phyloP scores from a whole-genome alignment of 108 stramenopile species.

The Poteriospumella lacustris region DNA sequence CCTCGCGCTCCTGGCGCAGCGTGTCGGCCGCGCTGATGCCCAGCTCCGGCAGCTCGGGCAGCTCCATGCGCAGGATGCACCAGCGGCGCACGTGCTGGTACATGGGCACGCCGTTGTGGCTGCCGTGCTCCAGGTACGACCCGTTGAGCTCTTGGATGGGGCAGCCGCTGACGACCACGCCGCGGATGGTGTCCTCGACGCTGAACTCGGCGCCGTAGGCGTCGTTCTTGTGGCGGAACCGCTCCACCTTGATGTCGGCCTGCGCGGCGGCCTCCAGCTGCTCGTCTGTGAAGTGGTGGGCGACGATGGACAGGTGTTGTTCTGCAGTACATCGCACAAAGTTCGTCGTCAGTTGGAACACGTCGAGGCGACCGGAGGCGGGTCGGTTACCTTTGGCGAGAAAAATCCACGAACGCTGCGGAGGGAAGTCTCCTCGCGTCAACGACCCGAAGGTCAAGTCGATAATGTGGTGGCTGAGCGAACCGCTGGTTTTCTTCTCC shows the following conservation, averaged over 20 bases:
- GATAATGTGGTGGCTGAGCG: not conserved
- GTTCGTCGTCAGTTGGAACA: no score
- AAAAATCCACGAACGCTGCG: not conserved
- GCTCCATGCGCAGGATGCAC: not conserved
- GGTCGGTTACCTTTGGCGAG: not conserved
- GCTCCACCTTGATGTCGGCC: no score
- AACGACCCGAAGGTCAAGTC: not conserved
- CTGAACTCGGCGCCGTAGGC: no score
- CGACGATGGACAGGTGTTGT: no score
- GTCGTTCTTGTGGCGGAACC: no score
- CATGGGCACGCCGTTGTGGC: not conserved
- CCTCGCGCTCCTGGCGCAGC: no score
- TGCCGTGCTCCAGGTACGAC: not conserved
- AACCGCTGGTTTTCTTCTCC: no score
- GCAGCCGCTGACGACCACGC: not conserved
- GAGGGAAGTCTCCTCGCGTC: not conserved
- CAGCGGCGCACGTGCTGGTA: not conserved
- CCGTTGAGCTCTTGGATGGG: not conserved
- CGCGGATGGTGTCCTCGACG: no score
- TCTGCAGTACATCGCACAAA: no score
- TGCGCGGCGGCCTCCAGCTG: no score
- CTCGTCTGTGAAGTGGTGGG: no score
- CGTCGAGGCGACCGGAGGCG: no score
- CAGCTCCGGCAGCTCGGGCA: not conserved
- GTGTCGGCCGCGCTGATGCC: not conserved